These are phyloP conservation scores for Solanum rostratum DNA, from an alignment of 257 asterid species.

Conservation along the genomic window DNA sequence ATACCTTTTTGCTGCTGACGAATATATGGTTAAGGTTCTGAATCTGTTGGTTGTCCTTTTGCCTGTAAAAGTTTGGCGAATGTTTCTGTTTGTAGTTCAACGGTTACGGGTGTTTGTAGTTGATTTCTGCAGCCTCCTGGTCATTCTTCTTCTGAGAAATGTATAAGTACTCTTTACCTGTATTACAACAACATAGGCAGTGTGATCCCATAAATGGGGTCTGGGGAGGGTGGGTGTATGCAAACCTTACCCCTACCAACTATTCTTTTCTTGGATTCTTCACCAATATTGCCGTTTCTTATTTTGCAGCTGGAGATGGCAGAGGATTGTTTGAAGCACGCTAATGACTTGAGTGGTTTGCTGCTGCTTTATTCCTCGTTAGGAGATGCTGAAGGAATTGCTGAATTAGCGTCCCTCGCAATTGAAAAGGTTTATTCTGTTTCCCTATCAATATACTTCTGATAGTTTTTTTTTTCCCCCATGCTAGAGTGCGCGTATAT, in stretches of 20 bases:
- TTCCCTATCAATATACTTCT: background rate
- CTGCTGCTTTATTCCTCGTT: conserved; percentile 77
- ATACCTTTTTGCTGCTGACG: background rate
- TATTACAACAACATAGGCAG: background rate
- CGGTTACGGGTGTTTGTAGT: background rate
- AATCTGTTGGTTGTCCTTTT: background rate
- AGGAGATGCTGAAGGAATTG: conserved; percentile 78
- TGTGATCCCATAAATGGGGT: background rate
- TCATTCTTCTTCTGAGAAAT: background rate
- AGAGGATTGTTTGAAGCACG: conserved; percentile 86
- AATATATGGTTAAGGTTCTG: background rate
- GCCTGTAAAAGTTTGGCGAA: background rate
- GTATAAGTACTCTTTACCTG: background rate
- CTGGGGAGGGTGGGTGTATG: background rate
- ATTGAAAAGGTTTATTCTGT: conserved; percentile 67
- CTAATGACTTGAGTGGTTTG: conserved; percentile 91
- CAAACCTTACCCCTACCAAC: background rate
- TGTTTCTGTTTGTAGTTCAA: background rate
- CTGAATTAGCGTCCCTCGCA: conserved; percentile 72
- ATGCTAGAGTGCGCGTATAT: background rate
- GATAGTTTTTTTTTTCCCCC: background rate
- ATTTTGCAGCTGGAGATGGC: conserved; percentile 83
- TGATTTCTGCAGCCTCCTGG: background rate
- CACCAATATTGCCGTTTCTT: background rate
- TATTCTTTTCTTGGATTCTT: background rate